These are phyloP conservation scores for Terfezia claveryi DNA, from an alignment of 495 filamentous ascomycete genomes.

Conservation along the genomic window DNA sequence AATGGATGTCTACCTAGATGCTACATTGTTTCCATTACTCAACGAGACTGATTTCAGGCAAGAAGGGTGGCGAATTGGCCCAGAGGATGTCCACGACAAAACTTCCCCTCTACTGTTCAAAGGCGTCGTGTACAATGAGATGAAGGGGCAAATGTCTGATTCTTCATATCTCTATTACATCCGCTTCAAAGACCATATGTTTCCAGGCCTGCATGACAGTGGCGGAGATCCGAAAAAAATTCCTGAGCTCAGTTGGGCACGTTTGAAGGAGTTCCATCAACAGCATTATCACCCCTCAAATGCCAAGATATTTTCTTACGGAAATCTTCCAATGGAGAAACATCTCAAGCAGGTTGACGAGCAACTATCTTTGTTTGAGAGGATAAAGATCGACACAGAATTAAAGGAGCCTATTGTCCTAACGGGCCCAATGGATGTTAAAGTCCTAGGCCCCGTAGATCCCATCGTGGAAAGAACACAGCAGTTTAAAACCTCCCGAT, in stretches of 20 bases:
- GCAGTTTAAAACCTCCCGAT: slow-evolving; percentile 80
- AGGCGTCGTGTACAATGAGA: slow-evolving; percentile 97
- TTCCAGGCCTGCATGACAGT: slow-evolving; percentile 82
- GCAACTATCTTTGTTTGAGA: slow-evolving; percentile 47
- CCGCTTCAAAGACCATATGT: slow-evolving; percentile 78
- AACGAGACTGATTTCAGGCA: slow-evolving; percentile 83
- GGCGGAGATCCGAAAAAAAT: slow-evolving; percentile 91
- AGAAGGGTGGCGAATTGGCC: slow-evolving; percentile 90
- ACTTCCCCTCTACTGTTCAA: slow-evolving; percentile 66
- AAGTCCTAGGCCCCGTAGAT: slow-evolving; percentile 64
- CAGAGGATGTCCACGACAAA: slow-evolving; percentile 52
- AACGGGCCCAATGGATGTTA: slow-evolving; percentile 37
- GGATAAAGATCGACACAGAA: slow-evolving; percentile 41
- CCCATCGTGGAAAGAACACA: slow-evolving; percentile 62
- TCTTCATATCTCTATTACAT: slow-evolving; percentile 91
- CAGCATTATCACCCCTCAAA: slow-evolving; percentile 95
- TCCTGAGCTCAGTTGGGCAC: slow-evolving; percentile 74
- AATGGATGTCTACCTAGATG: slow-evolving; percentile 89
- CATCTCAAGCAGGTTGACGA: slow-evolving; percentile 59
- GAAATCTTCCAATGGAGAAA: slow-evolving; percentile 63
- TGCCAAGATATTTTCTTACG: slow-evolving; percentile 84
- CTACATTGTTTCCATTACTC: slow-evolving; percentile 70
- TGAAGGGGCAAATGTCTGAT: slow-evolving; percentile 98
- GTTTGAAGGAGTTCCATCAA: slow-evolving; percentile 64
- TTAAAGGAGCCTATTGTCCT: slow-evolving; percentile 60